These are phyloP conservation scores for Saraca asoca DNA, from an alignment of 331 rosid genomes.

Conservation along the genomic window DNA sequence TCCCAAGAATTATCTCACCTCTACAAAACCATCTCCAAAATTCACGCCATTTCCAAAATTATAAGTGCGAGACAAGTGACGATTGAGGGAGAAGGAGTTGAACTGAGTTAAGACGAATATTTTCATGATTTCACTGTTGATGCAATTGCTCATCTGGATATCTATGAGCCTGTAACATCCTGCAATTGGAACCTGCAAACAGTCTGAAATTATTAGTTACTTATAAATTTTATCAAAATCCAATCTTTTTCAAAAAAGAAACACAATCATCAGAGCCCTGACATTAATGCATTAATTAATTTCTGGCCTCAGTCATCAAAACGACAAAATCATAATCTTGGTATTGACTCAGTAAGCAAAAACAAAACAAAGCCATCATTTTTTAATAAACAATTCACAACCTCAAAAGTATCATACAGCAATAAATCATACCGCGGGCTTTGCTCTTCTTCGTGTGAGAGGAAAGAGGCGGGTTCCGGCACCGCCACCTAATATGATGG, in stretches of 20 bases:
- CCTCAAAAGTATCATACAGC: slow-evolving; percentile 3
- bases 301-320: slow-evolving; percentile 3
- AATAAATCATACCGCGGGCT: slow-evolving; percentile 74
- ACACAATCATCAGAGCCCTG: not conserved
- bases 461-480: slow-evolving; percentile 97
- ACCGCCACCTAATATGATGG: slow-evolving; percentile 91
- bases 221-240: not conserved
- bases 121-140: slow-evolving; percentile 84
- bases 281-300: not conserved
- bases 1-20: slow-evolving; percentile 49
- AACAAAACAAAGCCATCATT: slow-evolving; percentile 3
- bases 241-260: slow-evolving; percentile 11
- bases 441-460: slow-evolving; percentile 88
- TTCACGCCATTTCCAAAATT: slow-evolving; percentile 74
- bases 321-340: not conserved
- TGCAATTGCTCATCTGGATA: slow-evolving; percentile 97
- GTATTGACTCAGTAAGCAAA: not conserved
- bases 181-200: slow-evolving; percentile 85
- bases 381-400: not conserved
- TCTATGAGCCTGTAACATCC: slow-evolving; percentile 95
- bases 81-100: slow-evolving; percentile 92
- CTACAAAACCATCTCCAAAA: slow-evolving; percentile 94
- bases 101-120: slow-evolving; percentile 88
- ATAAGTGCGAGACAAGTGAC: slow-evolving; percentile 83
- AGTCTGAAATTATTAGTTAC: slow-evolving; percentile 1